Evolutionary conservation across 257 asterid species (phyloP).

Genomic region (Nemophila menziesii): DNA sequence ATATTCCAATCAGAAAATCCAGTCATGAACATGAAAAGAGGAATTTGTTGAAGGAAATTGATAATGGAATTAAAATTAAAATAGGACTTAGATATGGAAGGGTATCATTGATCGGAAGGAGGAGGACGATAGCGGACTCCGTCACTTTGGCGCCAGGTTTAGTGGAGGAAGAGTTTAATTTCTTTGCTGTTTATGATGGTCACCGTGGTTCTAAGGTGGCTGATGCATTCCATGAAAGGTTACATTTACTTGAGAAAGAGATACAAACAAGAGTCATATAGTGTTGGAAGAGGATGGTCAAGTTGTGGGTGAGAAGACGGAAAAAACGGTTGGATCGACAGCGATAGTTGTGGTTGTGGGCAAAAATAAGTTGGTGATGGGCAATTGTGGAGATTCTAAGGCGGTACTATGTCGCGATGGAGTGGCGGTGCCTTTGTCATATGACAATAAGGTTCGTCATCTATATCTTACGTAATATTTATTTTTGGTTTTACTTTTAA

Average conservation of each 20-base stretch:
- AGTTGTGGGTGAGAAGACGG: not conserved
- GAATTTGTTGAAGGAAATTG: not conserved
- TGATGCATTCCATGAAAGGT: conserved; percentile 25
- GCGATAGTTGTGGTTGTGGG: conserved; percentile 47
- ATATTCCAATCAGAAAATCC: too few relatives aligned
- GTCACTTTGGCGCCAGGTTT: conserved; percentile 17
- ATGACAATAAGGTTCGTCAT: conserved; percentile 43
- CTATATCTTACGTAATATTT: not conserved
- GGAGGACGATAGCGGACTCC: conserved; percentile 52
- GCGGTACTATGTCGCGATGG: conserved; percentile 50
- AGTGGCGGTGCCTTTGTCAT: conserved; percentile 25
- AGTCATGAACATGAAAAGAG: too few relatives aligned
- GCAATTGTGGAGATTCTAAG: conserved; percentile 61
- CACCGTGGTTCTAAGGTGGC: conserved; percentile 39
- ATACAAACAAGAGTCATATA: conserved; percentile 16
- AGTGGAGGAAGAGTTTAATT: conserved; percentile 21
- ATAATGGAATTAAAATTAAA: not conserved
- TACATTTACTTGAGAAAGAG: conserved; percentile 21
- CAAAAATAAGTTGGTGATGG: conserved; percentile 39
- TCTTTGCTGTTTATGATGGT: conserved; percentile 48
- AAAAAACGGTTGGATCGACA: conserved; percentile 30
- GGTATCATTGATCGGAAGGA: conserved; percentile 43
- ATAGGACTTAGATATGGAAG: conserved; percentile 25
- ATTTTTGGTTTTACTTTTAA: too few relatives aligned
- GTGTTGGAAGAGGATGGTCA: not conserved